Base-by-base conservation (phyloP, 176 grass and related monocot species). In the Musa troglodytarum region DNA sequence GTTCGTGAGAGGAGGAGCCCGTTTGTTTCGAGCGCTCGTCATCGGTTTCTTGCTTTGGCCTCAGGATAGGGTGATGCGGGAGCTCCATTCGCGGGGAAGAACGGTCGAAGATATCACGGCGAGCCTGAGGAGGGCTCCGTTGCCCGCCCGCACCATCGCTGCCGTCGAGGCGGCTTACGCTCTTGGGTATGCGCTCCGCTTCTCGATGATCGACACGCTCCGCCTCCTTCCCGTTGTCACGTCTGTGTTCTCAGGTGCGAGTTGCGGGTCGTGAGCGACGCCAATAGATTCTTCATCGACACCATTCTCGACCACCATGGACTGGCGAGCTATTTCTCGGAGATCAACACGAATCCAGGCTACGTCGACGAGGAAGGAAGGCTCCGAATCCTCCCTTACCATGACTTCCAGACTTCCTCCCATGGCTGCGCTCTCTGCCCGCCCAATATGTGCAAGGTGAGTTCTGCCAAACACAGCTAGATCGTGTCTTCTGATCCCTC, bases 361-460 rank as follows among this genome's bases (percentile, higher is more conserved):
- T 59, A 68, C 79, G 28, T 92, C 43, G 93, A 96, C 72, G 88
- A 83, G 72, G 89, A 73, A 50, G 89, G 93, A 24, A 78, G 83
- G 66, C 93, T 96, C 8, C 74, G 61, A 11, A 90, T 96, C 76
- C 62, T 53, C 25, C 87, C 93, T 53, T 71, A 83, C 78, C 87
- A 90, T 77, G 81, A 86, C 34, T 88, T 92, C 82, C 75, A 3
- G 22, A 20, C 49, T 63, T 51, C 21, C 28, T 69, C 74, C 64
- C 93, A 96, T 73, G 93, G 93, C 0, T 96, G 93, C 78, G 0
- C 63, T 11, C 79, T 96, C 49, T 96, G 93, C 67, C 93, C 93
- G 75, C 87, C 93, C 78, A 96, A 96, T 74, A 92, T 96, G 93
- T 96, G 93, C 87, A 96, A 96, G 89, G 92, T 96, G 13, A 71